A percentile compares a stretch with the other conserved stretches of the same genome.
Evolutionary conservation across 305 asterid species (phyloP).

Genomic region (Euphrasia arctica): DNA sequence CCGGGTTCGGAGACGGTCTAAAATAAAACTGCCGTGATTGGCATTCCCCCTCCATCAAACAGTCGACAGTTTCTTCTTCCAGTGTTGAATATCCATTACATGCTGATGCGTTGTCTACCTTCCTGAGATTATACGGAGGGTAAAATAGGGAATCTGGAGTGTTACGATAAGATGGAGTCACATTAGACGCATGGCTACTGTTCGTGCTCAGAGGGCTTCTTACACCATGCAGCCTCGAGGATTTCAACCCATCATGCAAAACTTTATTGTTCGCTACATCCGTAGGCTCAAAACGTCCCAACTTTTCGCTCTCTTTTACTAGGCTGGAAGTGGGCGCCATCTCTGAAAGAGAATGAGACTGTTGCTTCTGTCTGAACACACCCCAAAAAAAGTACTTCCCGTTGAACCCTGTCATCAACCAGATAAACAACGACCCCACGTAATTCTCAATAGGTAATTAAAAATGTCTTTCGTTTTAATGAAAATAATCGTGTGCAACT

Average conservation of each 20-base stretch:
- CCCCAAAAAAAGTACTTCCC: slow-evolving; percentile 26
- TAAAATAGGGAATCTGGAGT: slow-evolving; percentile 15
- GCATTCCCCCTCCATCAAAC: too few relatives aligned
- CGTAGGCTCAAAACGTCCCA: background rate
- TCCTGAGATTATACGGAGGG: background rate
- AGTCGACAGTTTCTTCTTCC: too few relatives aligned
- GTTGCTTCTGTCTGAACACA: slow-evolving; percentile 21
- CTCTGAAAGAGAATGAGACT: slow-evolving; percentile 6
- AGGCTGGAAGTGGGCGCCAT: background rate
- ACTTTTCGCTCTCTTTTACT: background rate
- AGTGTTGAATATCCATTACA: background rate
- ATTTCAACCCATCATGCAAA: slow-evolving; percentile 13
- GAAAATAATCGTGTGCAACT: slow-evolving; percentile 2
- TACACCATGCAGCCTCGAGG: slow-evolving; percentile 5
- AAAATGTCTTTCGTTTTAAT: background rate
- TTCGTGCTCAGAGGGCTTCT: slow-evolving; percentile 22
- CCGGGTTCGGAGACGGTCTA: background rate
- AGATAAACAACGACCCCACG: background rate
- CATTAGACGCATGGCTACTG: slow-evolving; percentile 27
- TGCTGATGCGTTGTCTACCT: background rate
- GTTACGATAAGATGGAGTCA: background rate
- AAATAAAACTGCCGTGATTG: background rate
- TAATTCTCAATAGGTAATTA: background rate
- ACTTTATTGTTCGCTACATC: slow-evolving; percentile 10
- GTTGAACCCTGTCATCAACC: slow-evolving; percentile 26